Conservation (phyloP, 768 basidiomycete genomes). For the Lentinula aciculospora region DNA sequence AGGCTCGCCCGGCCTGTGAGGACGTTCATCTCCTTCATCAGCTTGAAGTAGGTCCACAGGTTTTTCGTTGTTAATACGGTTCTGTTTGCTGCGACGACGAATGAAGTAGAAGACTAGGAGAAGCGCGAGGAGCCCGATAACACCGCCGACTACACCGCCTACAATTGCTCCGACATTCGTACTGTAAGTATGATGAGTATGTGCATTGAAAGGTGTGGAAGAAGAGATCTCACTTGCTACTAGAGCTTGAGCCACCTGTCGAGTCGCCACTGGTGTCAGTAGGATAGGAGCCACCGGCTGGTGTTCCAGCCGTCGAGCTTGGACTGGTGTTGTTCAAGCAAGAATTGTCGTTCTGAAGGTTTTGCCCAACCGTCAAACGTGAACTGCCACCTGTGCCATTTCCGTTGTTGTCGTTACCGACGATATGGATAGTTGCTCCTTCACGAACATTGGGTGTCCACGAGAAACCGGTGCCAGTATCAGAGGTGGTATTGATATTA, state of each 20-base stretch:
- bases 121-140: conserved; percentile 34
- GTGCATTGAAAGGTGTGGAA: neutral
- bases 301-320: conserved; percentile 70
- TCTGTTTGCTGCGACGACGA: conserved; percentile 36
- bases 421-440: conserved; percentile 61
- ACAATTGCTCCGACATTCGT: conserved; percentile 46
- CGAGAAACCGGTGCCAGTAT: conserved; percentile 44
- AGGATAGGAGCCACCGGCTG: conserved; percentile 70
- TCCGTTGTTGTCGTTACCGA: conserved; percentile 64
- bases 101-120: conserved; percentile 43
- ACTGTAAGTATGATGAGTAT: conserved; percentile 3
- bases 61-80: conserved; percentile 41
- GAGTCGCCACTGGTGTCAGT: conserved; percentile 41
- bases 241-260: conserved; percentile 21
- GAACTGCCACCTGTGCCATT: conserved; percentile 65
- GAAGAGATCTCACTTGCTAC: conserved; percentile 9
- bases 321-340: conserved; percentile 62
- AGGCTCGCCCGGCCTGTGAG: conserved; percentile 34
- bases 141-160: conserved; percentile 56
- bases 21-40: conserved; percentile 35
- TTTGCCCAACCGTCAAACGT: conserved; percentile 47
- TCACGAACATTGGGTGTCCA: conserved; percentile 64
- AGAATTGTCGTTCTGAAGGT: conserved; percentile 38
- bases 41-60: conserved; percentile 63
- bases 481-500: conserved; percentile 29